Evolutionary conservation across 495 filamentous ascomycete genomes (phyloP).

Genomic region (Talaromyces trachyspermus): DNA sequence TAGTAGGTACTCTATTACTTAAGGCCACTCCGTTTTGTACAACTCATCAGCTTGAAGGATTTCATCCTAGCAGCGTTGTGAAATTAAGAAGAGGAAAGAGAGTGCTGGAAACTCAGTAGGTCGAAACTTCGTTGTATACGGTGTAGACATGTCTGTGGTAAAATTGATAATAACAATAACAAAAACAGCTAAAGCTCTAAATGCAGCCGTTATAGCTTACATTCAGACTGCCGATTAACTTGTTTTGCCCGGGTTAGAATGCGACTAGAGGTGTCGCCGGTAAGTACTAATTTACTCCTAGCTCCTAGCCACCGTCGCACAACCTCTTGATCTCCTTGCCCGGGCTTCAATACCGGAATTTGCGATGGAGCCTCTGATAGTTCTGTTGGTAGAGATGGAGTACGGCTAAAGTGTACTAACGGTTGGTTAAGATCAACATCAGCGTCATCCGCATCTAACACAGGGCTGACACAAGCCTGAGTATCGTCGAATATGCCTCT

Average conservation of each 20-base stretch:
- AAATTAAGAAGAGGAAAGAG: too few relatives aligned
- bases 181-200: too few relatives aligned
- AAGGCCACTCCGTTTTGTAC: too few relatives aligned
- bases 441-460: conserved; percentile 5
- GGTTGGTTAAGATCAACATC: background rate
- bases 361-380: background rate
- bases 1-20: too few relatives aligned
- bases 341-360: background rate
- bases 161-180: too few relatives aligned
- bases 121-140: too few relatives aligned
- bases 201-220: background rate
- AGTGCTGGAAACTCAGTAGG: too few relatives aligned
- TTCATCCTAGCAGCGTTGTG: too few relatives aligned
- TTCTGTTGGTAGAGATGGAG: conserved; percentile 3
- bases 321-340: background rate
- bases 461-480: conserved; percentile 5
- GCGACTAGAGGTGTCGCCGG: background rate
- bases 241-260: background rate
- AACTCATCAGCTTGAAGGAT: too few relatives aligned
- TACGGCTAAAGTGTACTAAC: conserved; percentile 5
- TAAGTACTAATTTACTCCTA: background rate
- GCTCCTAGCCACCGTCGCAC: background rate
- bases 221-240: background rate
- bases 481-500: conserved; percentile 1
- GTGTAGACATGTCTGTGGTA: too few relatives aligned